Percentiles rank a stretch among this genome's conserved stretches.
phyloP scores from a whole-genome alignment of 2,329 filamentous ascomycete genomes.

The Aspergillus sp. region DNA sequence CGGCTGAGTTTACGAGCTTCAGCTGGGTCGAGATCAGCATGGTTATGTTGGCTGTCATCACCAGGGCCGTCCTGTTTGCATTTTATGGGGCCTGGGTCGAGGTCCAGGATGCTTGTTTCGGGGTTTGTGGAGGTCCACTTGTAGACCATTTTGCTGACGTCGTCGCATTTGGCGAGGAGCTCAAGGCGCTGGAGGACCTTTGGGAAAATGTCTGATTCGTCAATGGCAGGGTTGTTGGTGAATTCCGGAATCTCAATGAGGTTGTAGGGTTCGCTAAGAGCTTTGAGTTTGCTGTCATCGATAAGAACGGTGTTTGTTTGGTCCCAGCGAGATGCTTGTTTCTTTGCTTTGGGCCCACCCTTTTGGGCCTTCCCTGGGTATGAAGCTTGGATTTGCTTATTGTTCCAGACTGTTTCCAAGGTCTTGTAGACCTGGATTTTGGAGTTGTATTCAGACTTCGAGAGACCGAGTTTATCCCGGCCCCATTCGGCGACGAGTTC shows the following conservation, averaged over 20 bases:
- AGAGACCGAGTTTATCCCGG: constrained; percentile 73
- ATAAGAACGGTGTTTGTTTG: constrained; percentile 87
- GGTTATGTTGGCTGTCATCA: background rate
- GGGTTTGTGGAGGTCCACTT: constrained; percentile 29
- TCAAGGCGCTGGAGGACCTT: constrained; percentile 57
- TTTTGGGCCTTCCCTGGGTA: constrained; percentile 33
- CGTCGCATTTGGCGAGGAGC: constrained; percentile 48
- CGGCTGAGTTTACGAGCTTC: constrained; percentile 19
- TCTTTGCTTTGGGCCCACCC: background rate
- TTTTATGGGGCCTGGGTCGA: constrained; percentile 15
- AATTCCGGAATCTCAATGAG: constrained; percentile 81
- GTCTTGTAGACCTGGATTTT: constrained; percentile 91
- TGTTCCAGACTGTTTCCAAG: constrained; percentile 69
- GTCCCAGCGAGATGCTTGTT: constrained; percentile 58
- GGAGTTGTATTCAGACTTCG: constrained; percentile 60
- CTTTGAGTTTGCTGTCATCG: constrained; percentile 83
- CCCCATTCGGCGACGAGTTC: constrained; percentile 72
- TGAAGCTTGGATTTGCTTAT: constrained; percentile 43
- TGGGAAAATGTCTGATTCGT: constrained; percentile 46
- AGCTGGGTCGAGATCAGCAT: constrained; percentile 4
- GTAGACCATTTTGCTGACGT: constrained; percentile 47
- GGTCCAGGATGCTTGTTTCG: constrained; percentile 20
- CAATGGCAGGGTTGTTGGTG: constrained; percentile 40
- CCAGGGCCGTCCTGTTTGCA: background rate
- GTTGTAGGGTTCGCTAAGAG: constrained; percentile 78